Base-by-base conservation (phyloP, 169 alveolate species). In the Plasmodium chabaudi region DNA sequence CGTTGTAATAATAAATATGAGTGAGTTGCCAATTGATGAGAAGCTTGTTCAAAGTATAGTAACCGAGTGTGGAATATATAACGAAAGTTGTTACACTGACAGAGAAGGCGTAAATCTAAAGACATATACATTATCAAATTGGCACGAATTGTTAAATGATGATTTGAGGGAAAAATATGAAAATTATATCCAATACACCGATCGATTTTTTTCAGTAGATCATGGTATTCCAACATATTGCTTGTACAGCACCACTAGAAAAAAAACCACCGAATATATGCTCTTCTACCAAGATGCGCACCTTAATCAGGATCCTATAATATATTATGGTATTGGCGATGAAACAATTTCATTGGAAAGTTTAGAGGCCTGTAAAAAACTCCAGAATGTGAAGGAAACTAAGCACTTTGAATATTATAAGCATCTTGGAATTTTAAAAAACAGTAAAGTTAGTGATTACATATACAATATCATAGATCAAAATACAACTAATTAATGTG, bases 201-300 rank as follows among this genome's bases (percentile, higher is more conserved):
- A 63, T 12, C 46, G 71, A 42, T 13, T 61, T 75, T 75, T 61
- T 47, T 19, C 49, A 1, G 44, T 61, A 64, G 88, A 75, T 55
- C 88, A 75, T 63, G 88, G 88, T 27, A 19, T 75, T 15, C 88
- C 88, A 7, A 75, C 64, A 47, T 75, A 61, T 63, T 75, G 88
- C 49, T 23, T 75, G n/a, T 63, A 75, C 63, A 75, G 88, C 25
- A 19, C 88, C 1, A 47, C 17, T 12, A 63, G 23, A 17, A 63
- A 75, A 23, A 75, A 63, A 56, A 51, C n/a, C 10, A 75, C 88
- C 0, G 88, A 75, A 9, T 63, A 75, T 63, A 9, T 75, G 60
- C 44, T 75, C 25, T 75, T 47, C 17, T 75, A 21, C 64, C 69
- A 75, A 49, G 49, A 13, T 13, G 53, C 4, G 7, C 19, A 75